Evolutionary conservation across 2,329 filamentous ascomycete species (phyloP).

Genomic region (Pseudofabraea citricarpa): DNA sequence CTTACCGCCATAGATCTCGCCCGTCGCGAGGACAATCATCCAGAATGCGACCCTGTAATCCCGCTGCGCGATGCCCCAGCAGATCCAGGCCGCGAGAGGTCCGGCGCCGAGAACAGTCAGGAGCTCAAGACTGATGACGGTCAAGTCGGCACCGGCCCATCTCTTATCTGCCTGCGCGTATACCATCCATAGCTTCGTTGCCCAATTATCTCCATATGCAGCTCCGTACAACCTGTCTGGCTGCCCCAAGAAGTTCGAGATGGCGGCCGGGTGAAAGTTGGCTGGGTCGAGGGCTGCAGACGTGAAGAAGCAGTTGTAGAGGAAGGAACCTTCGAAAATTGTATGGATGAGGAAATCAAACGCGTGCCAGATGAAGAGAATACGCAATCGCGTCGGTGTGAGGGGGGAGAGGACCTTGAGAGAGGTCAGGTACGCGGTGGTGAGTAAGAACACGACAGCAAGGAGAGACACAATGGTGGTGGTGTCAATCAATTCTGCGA

Average conservation of each 20-base stretch:
- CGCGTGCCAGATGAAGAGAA: conserved; percentile 91
- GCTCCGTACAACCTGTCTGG: conserved; percentile 48
- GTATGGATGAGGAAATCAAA: conserved; percentile 92
- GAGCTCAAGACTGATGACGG: conserved; percentile 60
- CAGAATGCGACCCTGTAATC: conserved; percentile 52
- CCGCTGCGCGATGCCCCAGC: conserved; percentile 52
- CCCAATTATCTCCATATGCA: conserved; percentile 46
- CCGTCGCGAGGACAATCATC: conserved; percentile 62
- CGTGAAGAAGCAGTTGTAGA: conserved; percentile 90
- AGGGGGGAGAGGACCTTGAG: conserved; percentile 31
- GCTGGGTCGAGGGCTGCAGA: conserved; percentile 36
- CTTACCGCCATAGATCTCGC: conserved; percentile 60
- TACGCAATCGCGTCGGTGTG: conserved; percentile 50
- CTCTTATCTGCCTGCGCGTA: conserved; percentile 60
- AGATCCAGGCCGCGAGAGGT: conserved; percentile 53
- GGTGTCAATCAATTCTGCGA: conserved; percentile 45
- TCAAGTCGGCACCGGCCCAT: conserved; percentile 59
- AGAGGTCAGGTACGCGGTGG: conserved; percentile 45
- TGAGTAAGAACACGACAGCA: conserved; percentile 48
- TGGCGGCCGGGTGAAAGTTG: conserved; percentile 29
- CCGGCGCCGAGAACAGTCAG: conserved; percentile 61
- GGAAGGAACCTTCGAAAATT: conserved; percentile 83
- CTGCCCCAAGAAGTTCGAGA: conserved; percentile 43
- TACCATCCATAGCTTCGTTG: conserved; percentile 63
- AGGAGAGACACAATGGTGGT: conserved; percentile 56